These are phyloP conservation scores for Nemania abortiva DNA, from an alignment of 2,329 filamentous ascomycete species.

Conservation along the genomic window DNA sequence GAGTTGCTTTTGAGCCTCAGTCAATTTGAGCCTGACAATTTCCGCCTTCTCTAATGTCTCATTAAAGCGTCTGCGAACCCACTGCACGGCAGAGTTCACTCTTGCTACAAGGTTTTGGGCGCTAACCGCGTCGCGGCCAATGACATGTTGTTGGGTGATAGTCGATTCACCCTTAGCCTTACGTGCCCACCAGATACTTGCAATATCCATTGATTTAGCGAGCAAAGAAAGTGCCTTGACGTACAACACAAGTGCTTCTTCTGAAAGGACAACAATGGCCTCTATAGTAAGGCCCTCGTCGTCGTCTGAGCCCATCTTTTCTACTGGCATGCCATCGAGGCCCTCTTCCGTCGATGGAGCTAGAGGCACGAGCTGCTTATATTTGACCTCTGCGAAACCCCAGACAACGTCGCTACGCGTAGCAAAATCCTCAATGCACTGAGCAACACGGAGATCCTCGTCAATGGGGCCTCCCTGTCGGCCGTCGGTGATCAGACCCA, in stretches of 20 bases:
- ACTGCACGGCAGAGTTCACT: conserved; percentile 95
- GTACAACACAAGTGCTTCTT: conserved; percentile 95
- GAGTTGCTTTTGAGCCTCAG: conserved; percentile 86
- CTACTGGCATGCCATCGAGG: conserved; percentile 70
- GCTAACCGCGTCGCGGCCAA: conserved; percentile 57
- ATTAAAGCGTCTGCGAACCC: conserved; percentile 94
- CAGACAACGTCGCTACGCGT: conserved; percentile 96
- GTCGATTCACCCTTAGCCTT: conserved; percentile 75
- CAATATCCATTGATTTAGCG: conserved; percentile 95
- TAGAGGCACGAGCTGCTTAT: conserved; percentile 93
- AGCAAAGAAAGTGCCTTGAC: conserved; percentile 93
- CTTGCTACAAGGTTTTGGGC: conserved; percentile 70
- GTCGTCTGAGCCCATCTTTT: conserved; percentile 68
- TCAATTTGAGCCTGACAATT: conserved; percentile 87
- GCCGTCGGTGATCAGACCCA: conserved; percentile 75
- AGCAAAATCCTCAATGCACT: conserved; percentile 90
- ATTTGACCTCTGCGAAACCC: conserved; percentile 98
- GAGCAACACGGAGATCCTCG: conserved; percentile 82
- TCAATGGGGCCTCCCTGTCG: conserved; percentile 73
- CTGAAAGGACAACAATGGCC: conserved; percentile 86
- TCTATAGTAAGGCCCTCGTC: conserved; percentile 86
- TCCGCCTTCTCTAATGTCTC: conserved; percentile 97
- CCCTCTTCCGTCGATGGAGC: conserved; percentile 82
- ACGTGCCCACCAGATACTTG: conserved; percentile 89
- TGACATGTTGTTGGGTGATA: conserved; percentile 57